phyloP scores from a whole-genome alignment of 495 filamentous ascomycete genomes.

The Aspergillus sclerotioniger region DNA sequence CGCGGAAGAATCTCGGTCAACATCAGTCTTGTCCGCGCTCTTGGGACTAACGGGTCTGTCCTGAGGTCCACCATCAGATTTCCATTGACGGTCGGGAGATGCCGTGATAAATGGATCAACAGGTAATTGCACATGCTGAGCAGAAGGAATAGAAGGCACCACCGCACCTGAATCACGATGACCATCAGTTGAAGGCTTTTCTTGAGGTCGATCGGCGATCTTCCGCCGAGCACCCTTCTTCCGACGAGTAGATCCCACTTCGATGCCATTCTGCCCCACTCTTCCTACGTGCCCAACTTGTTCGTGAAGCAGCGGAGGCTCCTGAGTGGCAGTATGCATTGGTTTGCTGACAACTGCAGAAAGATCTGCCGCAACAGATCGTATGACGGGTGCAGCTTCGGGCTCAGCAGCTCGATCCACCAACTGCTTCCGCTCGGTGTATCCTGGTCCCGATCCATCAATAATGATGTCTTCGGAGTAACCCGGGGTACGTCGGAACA shows the following conservation, averaged over 20 bases:
- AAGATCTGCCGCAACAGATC: conserved; percentile 55
- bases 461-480: conserved; percentile 88
- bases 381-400: conserved; percentile 71
- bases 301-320: background rate
- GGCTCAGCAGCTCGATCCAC: conserved; percentile 78
- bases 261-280: conserved; percentile 21
- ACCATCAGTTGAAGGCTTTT: conserved; percentile 48
- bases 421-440: conserved; percentile 78
- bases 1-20: conserved; percentile 19
- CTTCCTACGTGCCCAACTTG: conserved; percentile 6
- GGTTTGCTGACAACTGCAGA: conserved; percentile 63
- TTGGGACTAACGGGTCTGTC: conserved; percentile 32
- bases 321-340: conserved; percentile 17
- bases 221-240: conserved; percentile 63
- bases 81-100: conserved; percentile 35
- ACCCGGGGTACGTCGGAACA: conserved; percentile 90
- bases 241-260: conserved; percentile 40
- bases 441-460: conserved; percentile 76
- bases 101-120: conserved; percentile 27
- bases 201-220: conserved; percentile 78
- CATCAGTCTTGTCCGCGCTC: conserved; percentile 20
- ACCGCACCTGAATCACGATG: conserved; percentile 30
- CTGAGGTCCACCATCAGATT: conserved; percentile 35
- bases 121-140: conserved; percentile 34
- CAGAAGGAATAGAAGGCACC: conserved; percentile 29